Base-by-base conservation (phyloP, 257 asterid genomes). In the Verbena officinalis region DNA sequence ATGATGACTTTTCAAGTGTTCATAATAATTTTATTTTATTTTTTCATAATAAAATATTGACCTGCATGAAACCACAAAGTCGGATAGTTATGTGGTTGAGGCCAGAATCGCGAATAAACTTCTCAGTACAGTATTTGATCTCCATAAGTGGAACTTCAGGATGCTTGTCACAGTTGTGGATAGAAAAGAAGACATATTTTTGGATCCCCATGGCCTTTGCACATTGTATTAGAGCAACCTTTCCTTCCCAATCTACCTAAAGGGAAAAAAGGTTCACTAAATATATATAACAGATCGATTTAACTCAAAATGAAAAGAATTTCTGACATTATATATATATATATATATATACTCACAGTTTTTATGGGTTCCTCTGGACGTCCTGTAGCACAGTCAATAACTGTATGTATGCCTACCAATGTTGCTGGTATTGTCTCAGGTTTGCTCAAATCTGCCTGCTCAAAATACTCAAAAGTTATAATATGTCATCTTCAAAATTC, bases 171-270 rank as follows among this genome's bases (percentile, higher is more conserved):
- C 99, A 94, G 73, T 94, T 94, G 80, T 94, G 99, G 60, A 94
- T 94, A 57, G 99, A 94, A 71, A 73, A 94, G 85, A 94, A 94
- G 71, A 94, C 79, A 62, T 62, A 94, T 38, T 90, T 90, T 62
- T 90, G 96, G 59, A 94, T 82, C 52, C 97, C 96, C 96, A 88
- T 93, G 43, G 96, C 97, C 85, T 88, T 90, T 48, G 97, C 97
- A 77, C 97, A 90, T 78, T 93, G 97, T 75, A 94, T 90, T 61
- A 94, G 97, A 59, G 97, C 97, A 82, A 88, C 93, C 76, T 90
- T 94, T 71, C 99, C 99, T 88, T 93, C 96, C 99, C 99, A 93
- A 71, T 93, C 99, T 81, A 93, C 99, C 99, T 93, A 88, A 75
- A 86, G 76, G 64, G 66, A 52, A 72, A 52, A 72, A 73, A 44